Conservation (phyloP, 257 asterid genomes). For the Solanum bulbocastanum region DNA sequence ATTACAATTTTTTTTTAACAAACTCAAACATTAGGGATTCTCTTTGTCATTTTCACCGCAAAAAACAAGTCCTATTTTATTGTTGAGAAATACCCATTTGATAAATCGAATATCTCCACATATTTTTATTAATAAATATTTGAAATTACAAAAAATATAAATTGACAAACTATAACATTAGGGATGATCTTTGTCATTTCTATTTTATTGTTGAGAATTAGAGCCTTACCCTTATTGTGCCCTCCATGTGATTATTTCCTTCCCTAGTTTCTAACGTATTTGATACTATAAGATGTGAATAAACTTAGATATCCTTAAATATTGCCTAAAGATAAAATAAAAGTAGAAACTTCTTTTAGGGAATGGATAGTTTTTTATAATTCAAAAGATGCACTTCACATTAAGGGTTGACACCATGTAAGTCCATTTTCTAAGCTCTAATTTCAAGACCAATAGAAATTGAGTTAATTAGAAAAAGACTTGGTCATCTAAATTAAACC, state of each 20-base stretch:
- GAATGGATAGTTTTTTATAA: not conserved
- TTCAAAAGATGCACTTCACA: not conserved
- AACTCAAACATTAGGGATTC: not conserved
- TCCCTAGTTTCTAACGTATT: not conserved
- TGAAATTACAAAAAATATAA: too few species aligned
- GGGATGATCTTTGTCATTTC: not conserved
- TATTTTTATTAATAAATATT: too few species aligned
- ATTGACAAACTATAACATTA: not conserved
- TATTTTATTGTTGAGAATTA: not conserved
- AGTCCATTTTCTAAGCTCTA: not conserved
- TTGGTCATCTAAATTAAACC: not conserved
- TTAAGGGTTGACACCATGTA: not conserved
- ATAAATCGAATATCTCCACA: not conserved
- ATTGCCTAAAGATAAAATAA: not conserved
- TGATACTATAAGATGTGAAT: not conserved
- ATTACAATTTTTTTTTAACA: not conserved
- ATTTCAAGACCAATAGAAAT: not conserved
- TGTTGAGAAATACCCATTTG: not conserved
- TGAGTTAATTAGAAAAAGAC: not conserved
- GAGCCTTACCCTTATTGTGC: not conserved
- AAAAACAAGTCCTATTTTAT: too few species aligned
- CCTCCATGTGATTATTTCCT: not conserved
- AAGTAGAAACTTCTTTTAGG: not conserved
- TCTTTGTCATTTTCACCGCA: not conserved
- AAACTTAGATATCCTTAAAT: not conserved